These are phyloP conservation scores for Phytophthora tubulina DNA, from an alignment of 352 stramenopile species.

Conservation along the genomic window DNA sequence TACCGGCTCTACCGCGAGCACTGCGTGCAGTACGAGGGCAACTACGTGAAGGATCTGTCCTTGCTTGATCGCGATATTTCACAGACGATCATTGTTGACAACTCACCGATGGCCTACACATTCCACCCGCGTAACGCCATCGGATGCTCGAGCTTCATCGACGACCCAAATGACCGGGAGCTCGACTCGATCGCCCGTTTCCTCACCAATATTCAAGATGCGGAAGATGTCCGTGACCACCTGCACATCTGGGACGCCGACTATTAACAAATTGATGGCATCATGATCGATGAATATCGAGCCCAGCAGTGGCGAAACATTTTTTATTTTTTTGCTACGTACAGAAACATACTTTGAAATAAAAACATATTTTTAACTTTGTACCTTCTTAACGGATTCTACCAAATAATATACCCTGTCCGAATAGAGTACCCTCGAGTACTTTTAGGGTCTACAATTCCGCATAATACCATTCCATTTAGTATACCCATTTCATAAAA, in stretches of 20 bases:
- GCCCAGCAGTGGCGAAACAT: too few species aligned
- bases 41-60: constrained; percentile 98
- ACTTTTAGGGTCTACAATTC: too few species aligned
- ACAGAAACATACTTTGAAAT: neutral
- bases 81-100: constrained; percentile 98
- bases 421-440: too few species aligned
- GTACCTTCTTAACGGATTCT: too few species aligned
- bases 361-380: too few species aligned
- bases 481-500: too few species aligned
- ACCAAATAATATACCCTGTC: too few species aligned
- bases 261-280: constrained; percentile 47
- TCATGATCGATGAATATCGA: neutral
- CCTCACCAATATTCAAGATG: constrained; percentile 56
- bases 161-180: constrained; percentile 91
- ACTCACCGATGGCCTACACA: constrained; percentile 97
- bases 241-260: constrained; percentile 71
- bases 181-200: constrained; percentile 84
- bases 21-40: constrained; percentile 96
- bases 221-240: constrained; percentile 77
- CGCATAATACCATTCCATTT: too few species aligned
- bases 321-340: neutral
- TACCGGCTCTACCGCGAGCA: constrained; percentile 94
- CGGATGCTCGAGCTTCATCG: constrained; percentile 90
- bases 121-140: constrained; percentile 95
- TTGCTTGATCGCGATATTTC: constrained; percentile 94